Conservation (phyloP, 495 filamentous ascomycete species). For the Penicillium cataractarum region DNA sequence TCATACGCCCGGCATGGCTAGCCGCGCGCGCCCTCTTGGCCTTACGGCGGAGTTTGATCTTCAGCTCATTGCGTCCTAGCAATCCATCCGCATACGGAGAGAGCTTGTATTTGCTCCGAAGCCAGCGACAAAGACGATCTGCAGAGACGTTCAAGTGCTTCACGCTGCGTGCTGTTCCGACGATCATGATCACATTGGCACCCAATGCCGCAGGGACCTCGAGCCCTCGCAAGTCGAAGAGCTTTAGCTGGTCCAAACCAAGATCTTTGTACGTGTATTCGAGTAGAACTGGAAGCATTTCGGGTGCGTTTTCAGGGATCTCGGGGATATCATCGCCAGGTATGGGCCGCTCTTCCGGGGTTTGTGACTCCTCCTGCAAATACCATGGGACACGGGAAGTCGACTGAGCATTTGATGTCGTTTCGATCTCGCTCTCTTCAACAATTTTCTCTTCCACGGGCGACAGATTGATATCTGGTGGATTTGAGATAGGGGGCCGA, state of each 20-base stretch:
- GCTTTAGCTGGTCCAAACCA: conserved; percentile 74
- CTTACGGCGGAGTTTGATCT: conserved; percentile 79
- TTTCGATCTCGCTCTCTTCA: conserved; percentile 5
- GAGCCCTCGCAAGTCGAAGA: conserved; percentile 81
- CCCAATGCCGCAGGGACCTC: conserved; percentile 88
- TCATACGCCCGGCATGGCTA: conserved; percentile 54
- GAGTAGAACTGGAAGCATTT: conserved; percentile 72
- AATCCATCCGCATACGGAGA: conserved; percentile 82
- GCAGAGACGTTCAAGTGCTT: conserved; percentile 93
- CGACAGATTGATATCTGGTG: conserved; percentile 19
- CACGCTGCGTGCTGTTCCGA: conserved; percentile 91
- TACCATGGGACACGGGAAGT: conserved; percentile 74
- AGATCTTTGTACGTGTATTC: conserved; percentile 77
- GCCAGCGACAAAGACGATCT: conserved; percentile 84
- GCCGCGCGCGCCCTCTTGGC: conserved; percentile 77
- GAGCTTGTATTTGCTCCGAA: conserved; percentile 71
- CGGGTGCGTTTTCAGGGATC: conserved; percentile 72
- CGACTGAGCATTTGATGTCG: not conserved
- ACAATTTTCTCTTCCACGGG: conserved; percentile 14
- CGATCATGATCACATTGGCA: conserved; percentile 84
- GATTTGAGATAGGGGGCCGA: conserved; percentile 22
- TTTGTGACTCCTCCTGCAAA: conserved; percentile 66
- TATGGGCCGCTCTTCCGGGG: conserved; percentile 52
- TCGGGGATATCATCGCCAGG: conserved; percentile 72
- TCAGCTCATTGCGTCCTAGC: conserved; percentile 87